These are phyloP conservation scores for Fusarium pseudoanthophilum DNA, from an alignment of 2,329 filamentous ascomycete genomes.

Conservation along the genomic window DNA sequence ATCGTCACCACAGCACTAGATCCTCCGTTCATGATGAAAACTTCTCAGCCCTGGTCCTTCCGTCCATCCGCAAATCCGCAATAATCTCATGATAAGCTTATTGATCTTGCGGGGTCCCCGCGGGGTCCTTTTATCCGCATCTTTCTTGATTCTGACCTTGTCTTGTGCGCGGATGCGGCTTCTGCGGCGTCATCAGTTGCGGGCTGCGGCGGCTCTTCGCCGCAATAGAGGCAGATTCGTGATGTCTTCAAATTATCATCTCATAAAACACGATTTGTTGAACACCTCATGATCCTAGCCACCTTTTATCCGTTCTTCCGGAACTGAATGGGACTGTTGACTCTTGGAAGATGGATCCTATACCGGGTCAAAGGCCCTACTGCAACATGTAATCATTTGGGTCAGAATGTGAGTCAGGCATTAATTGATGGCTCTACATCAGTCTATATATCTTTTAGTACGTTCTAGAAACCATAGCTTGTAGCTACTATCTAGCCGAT, in stretches of 20 bases:
- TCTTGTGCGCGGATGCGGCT: neutral
- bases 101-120: neutral
- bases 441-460: neutral
- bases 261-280: neutral
- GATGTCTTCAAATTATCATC: neutral
- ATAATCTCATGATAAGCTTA: neutral
- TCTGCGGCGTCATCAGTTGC: neutral
- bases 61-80: neutral
- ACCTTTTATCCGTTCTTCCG: neutral
- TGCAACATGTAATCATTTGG: neutral
- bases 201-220: neutral
- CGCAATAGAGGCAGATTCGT: neutral
- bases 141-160: neutral
- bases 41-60: neutral
- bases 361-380: neutral
- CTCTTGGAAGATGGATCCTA: neutral
- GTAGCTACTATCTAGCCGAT: accelerated
- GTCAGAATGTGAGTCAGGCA: neutral
- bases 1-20: accelerated
- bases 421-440: accelerated
- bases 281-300: neutral
- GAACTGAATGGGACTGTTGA: too few relatives aligned
- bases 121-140: neutral
- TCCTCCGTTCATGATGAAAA: accelerated
- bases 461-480: accelerated